phyloP scores from a whole-genome alignment of 495 filamentous ascomycete genomes.

The Cercophora samala region DNA sequence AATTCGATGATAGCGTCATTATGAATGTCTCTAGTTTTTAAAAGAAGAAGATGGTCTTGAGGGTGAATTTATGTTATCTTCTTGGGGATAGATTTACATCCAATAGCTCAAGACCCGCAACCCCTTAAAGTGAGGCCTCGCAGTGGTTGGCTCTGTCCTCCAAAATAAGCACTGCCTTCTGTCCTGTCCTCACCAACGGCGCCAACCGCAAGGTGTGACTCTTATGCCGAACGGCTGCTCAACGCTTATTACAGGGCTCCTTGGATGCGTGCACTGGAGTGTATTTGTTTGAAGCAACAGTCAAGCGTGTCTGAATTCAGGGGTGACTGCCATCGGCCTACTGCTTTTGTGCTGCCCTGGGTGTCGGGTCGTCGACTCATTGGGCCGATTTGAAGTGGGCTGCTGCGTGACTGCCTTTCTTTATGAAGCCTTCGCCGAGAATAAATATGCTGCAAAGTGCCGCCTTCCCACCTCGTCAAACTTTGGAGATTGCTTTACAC shows the following conservation, averaged over 20 bases:
- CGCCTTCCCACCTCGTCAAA: neutral
- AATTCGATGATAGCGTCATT: neutral
- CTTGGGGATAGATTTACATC: neutral
- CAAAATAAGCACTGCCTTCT: neutral
- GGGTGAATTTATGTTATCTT: neutral
- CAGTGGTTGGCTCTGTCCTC: neutral
- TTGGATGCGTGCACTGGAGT: no score
- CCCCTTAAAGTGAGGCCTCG: neutral
- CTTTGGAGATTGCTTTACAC: neutral
- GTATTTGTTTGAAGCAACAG: neutral
- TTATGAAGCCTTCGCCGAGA: neutral
- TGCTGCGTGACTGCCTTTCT: neutral
- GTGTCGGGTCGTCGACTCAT: constrained; percentile 8
- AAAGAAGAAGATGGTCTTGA: neutral
- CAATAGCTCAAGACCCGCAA: neutral
- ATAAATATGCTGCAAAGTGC: neutral
- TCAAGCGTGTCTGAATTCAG: neutral
- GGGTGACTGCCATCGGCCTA: neutral
- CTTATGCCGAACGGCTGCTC: neutral
- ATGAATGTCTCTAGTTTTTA: no score
- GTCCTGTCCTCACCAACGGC: neutral
- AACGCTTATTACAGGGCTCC: no score
- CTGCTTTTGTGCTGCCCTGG: neutral
- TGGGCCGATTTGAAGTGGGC: neutral
- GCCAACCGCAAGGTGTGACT: neutral